A percentile compares a stretch with the other conserved stretches of the same genome.
phyloP scores from a whole-genome alignment of 108 stramenopile species.

The Asterionellopsis glacialis region DNA sequence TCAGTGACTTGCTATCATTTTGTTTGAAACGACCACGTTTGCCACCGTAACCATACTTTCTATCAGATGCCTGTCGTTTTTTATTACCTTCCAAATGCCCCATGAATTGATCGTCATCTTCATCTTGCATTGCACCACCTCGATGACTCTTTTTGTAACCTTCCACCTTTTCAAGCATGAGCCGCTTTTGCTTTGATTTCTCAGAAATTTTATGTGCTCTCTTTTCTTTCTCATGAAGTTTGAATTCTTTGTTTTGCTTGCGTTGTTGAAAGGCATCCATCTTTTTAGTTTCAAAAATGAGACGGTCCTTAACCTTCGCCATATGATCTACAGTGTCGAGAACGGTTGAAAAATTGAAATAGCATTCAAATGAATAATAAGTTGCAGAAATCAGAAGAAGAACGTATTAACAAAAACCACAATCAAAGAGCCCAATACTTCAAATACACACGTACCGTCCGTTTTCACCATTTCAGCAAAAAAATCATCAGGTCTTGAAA shows the following conservation, averaged over 20 bases:
- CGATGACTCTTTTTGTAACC: conserved; percentile 81
- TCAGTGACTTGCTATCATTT: conserved; percentile 67
- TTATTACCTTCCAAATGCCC: conserved; percentile 31
- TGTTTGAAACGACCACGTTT: conserved; percentile 86
- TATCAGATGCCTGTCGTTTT: conserved; percentile 58
- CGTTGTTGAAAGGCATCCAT: conserved; percentile 93
- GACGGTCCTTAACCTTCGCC: conserved; percentile 95
- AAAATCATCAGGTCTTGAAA: conserved; percentile 92
- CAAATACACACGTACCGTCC: conserved; percentile 85
- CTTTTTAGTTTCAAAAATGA: conserved; percentile 97
- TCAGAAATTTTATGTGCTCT: conserved; percentile 83
- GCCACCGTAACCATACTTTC: conserved; percentile 80
- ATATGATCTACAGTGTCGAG: conserved; percentile 86
- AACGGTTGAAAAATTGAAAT: conserved; percentile 9
- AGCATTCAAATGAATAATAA: too few relatives aligned
- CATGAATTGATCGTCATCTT: conserved; percentile 50
- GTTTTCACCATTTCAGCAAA: conserved; percentile 99
- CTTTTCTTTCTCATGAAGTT: conserved; percentile 47
- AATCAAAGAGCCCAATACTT: neutral
- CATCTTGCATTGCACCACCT: conserved; percentile 46
- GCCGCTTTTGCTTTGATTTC: conserved; percentile 86
- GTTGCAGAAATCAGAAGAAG: too few relatives aligned
- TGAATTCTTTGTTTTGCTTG: conserved; percentile 53
- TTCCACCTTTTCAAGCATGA: conserved; percentile 74
- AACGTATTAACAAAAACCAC: neutral